A percentile compares a stretch with the other conserved stretches of the same genome.
Conservation (phyloP, 495 filamentous ascomycete genomes). For the Darksidea phi region DNA sequence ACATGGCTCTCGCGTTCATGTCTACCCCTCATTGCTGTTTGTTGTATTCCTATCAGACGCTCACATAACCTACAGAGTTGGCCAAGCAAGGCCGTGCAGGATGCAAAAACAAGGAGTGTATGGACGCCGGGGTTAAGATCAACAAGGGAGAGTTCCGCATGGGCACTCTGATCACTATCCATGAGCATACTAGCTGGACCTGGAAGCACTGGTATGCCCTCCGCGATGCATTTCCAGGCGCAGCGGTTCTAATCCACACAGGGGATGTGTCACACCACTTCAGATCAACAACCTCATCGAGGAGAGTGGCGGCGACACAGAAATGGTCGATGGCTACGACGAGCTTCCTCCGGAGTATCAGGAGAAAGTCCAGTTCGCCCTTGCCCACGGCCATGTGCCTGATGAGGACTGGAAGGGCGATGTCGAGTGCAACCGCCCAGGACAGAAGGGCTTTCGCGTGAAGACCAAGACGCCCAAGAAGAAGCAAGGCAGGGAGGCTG, state of each 20-base stretch:
- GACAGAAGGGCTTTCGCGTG: slow-evolving; percentile 59
- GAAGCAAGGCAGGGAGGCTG: slow-evolving; percentile 36
- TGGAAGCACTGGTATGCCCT: slow-evolving; percentile 74
- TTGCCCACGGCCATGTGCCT: slow-evolving; percentile 70
- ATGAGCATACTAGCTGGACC: slow-evolving; percentile 52
- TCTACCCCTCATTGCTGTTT: not conserved
- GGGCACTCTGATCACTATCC: slow-evolving; percentile 62
- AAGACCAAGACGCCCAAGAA: slow-evolving; percentile 50
- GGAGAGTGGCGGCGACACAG: slow-evolving; percentile 63
- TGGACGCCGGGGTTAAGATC: slow-evolving; percentile 63
- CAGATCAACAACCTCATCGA: slow-evolving; percentile 58
- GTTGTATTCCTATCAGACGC: not conserved
- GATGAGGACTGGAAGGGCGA: slow-evolving; percentile 78
- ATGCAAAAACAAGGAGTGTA: slow-evolving; percentile 68
- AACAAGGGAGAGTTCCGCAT: slow-evolving; percentile 71
- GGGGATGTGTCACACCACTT: slow-evolving; percentile 77
- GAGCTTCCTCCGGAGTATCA: slow-evolving; percentile 62
- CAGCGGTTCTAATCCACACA: slow-evolving; percentile 36
- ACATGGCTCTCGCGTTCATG: too few species aligned
- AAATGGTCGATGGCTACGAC: slow-evolving; percentile 78
- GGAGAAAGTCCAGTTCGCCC: slow-evolving; percentile 60
- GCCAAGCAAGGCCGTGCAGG: slow-evolving; percentile 60
- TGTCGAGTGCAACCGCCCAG: slow-evolving; percentile 64
- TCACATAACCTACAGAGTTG: slow-evolving; percentile 52
- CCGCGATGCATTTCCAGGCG: not conserved